phyloP scores from a whole-genome alignment of 1,284 basidiomycete species.

The Ceraceosorus guamensis region DNA sequence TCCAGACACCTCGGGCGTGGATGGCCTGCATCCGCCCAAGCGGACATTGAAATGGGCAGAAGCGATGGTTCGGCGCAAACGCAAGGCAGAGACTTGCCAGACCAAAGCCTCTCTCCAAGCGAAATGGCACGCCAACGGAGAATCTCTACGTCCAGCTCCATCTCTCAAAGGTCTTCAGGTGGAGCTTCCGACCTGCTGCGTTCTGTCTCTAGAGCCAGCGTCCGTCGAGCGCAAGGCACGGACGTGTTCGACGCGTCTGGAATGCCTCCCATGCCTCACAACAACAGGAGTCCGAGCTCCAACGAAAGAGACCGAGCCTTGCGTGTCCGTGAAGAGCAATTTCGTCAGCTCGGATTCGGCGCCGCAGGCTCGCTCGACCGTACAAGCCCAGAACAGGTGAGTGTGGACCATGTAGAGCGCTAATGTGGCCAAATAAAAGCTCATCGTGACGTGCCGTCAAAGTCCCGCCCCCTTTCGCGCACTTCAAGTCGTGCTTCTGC shows the following conservation, averaged over 20 bases:
- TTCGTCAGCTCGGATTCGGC: too few relatives aligned
- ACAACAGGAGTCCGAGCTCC: too few relatives aligned
- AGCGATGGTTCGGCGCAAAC: too few relatives aligned
- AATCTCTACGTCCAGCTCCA: conserved; percentile 25
- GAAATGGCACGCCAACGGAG: conserved; percentile 22
- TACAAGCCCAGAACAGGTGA: too few relatives aligned
- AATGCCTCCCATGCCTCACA: too few relatives aligned
- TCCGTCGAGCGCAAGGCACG: conserved; percentile 21
- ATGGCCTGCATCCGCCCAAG: conserved; percentile 17
- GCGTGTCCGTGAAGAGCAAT: too few relatives aligned
- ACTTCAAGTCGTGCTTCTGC: conserved; percentile 6
- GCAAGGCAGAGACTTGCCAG: conserved; percentile 5
- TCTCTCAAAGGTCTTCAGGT: conserved; percentile 29
- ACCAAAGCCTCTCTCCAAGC: conserved; percentile 19
- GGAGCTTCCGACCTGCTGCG: conserved; percentile 32
- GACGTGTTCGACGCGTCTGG: conserved; percentile 20
- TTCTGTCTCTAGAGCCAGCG: conserved; percentile 26
- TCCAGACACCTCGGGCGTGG: conserved; percentile 17
- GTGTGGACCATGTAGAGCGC: too few relatives aligned
- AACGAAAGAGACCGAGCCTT: too few relatives aligned
- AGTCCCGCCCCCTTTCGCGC: background rate
- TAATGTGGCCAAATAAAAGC: too few relatives aligned
- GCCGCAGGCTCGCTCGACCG: too few relatives aligned
- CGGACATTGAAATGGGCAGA: conserved; percentile 11
- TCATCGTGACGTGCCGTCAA: too few relatives aligned